Percentiles rank a stretch among this genome's conserved stretches.
Evolutionary conservation across 805 yeast genomes (phyloP).

Genomic region (Candida berthetii): DNA sequence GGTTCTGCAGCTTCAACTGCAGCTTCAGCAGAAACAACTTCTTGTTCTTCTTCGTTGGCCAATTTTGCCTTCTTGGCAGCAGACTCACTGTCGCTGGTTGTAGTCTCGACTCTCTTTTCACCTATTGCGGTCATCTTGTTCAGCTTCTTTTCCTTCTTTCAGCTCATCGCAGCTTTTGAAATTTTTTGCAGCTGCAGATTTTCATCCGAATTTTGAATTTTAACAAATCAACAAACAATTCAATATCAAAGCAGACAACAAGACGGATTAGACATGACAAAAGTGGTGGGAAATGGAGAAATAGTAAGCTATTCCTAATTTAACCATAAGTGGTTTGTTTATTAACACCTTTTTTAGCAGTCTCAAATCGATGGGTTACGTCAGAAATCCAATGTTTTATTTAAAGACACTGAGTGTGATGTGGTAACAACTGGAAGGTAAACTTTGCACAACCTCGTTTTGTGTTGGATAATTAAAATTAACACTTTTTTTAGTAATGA

Average conservation of each 20-base stretch:
- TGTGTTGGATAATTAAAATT: no score
- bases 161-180: neutral
- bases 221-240: no score
- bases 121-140: no score
- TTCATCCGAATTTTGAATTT: no score
- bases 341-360: neutral
- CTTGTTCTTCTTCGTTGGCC: neutral
- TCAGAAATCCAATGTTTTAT: neutral
- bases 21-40: no score
- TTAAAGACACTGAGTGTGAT: neutral
- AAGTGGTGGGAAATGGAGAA: neutral
- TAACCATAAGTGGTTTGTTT: neutral
- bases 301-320: no score
- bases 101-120: no score
- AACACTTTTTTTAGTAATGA: neutral
- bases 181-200: no score
- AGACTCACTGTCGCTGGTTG: no score
- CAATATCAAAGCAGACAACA: neutral
- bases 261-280: neutral
- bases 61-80: no score
- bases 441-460: no score
- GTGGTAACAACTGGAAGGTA: neutral
- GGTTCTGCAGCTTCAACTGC: slow-evolving; percentile 1
- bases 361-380: neutral
- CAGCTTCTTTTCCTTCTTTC: neutral